Percentiles rank a stretch among this genome's conserved stretches.
Evolutionary conservation across 352 stramenopile genomes (phyloP).

Genomic region (Globisporangium cylindrosporum): DNA sequence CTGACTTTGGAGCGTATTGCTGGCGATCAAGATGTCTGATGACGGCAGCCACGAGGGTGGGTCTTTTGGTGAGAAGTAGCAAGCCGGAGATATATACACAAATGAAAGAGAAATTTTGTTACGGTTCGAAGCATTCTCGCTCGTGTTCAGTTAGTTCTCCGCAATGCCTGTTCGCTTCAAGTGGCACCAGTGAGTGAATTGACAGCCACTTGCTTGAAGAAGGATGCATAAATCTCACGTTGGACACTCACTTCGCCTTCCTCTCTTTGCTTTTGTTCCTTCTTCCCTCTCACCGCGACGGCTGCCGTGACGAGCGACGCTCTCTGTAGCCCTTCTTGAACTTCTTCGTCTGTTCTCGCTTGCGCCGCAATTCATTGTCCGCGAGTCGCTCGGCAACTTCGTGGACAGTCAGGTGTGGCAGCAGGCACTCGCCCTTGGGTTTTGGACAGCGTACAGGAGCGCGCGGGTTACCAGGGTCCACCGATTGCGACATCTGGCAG

Average conservation of each 20-base stretch:
- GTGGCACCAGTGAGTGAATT: background rate
- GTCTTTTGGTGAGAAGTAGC: background rate
- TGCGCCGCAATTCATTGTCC: constrained; percentile 30
- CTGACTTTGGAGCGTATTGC: background rate
- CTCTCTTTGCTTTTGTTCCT: background rate
- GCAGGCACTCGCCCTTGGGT: constrained; percentile 25
- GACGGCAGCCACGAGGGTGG: background rate
- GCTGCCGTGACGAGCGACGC: background rate
- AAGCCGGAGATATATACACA: background rate
- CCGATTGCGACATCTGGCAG: constrained; percentile 27
- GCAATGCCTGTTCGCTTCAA: no score
- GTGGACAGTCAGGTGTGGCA: constrained; percentile 49
- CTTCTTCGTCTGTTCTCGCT: constrained; percentile 23
- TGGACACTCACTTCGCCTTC: background rate
- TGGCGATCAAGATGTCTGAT: background rate
- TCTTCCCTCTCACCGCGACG: background rate
- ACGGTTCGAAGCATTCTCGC: no score
- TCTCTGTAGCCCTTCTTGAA: constrained; percentile 2
- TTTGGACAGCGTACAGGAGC: constrained; percentile 35
- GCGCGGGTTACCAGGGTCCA: constrained; percentile 18
- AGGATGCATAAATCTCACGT: background rate
- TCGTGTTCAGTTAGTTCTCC: no score
- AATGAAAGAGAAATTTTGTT: background rate
- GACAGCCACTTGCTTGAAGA: background rate
- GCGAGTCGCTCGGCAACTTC: constrained; percentile 54